These are phyloP conservation scores for Komagataella phaffii DNA, from an alignment of 805 yeast genomes.

Conservation along the genomic window DNA sequence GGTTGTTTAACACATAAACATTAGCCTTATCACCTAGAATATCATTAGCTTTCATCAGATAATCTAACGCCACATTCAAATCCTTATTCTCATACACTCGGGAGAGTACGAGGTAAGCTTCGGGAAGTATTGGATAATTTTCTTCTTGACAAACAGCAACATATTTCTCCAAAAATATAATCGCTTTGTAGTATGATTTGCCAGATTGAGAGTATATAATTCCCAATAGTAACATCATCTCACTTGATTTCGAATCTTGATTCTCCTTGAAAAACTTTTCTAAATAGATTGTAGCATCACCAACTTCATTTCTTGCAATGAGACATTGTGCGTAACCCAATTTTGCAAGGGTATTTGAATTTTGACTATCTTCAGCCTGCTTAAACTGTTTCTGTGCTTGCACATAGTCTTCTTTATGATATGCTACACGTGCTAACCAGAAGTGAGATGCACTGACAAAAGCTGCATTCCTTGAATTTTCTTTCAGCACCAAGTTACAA, in stretches of 20 bases:
- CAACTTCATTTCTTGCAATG: slow-evolving; percentile 53
- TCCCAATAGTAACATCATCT: slow-evolving; percentile 68
- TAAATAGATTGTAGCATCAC: slow-evolving; percentile 78
- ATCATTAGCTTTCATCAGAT: slow-evolving; percentile 32
- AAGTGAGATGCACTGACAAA: slow-evolving; percentile 52
- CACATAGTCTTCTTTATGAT: slow-evolving; percentile 43
- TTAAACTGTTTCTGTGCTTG: slow-evolving; percentile 62
- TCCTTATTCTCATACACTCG: slow-evolving; percentile 57
- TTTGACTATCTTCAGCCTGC: slow-evolving; percentile 55
- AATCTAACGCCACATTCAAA: slow-evolving; percentile 50
- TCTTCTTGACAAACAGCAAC: slow-evolving; percentile 43
- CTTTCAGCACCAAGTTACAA: slow-evolving; percentile 29
- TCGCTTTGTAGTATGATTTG: slow-evolving; percentile 32
- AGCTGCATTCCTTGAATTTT: slow-evolving; percentile 17
- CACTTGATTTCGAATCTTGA: slow-evolving; percentile 45
- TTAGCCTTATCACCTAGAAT: slow-evolving; percentile 7
- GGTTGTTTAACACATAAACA: slow-evolving; percentile 57
- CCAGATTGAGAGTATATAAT: slow-evolving; percentile 44
- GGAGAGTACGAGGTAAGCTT: slow-evolving; percentile 59
- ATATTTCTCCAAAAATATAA: slow-evolving; percentile 56
- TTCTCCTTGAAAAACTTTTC: slow-evolving; percentile 57
- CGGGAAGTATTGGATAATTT: slow-evolving; percentile 44
- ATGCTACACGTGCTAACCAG: slow-evolving; percentile 80
- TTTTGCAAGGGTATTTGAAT: slow-evolving; percentile 52
- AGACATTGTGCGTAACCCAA: slow-evolving; percentile 84